These are phyloP conservation scores for Ophiocordyceps robertsii DNA, from an alignment of 2,329 filamentous ascomycete species.

Conservation along the genomic window DNA sequence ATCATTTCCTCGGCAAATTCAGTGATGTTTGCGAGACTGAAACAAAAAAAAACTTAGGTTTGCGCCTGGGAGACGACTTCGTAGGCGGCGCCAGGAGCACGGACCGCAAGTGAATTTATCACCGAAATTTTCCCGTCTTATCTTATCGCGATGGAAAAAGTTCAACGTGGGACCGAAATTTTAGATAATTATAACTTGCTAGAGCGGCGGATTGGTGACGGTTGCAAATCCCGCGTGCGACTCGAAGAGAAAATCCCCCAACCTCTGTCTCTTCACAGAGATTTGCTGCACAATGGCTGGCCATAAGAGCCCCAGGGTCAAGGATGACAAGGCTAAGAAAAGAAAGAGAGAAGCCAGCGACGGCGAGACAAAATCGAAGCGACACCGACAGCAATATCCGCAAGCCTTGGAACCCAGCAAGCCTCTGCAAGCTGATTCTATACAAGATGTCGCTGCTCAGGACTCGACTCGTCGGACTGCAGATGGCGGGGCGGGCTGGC, in stretches of 20 bases:
- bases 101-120: constrained; percentile 2
- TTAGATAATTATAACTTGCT: constrained; percentile 5
- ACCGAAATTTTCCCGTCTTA: constrained; percentile 21
- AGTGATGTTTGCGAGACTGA: background rate
- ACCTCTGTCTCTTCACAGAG: background rate
- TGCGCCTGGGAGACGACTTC: background rate
- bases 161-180: constrained; percentile 27
- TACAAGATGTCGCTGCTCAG: constrained; percentile 7
- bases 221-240: no score
- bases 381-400: constrained; percentile 19
- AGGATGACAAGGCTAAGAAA: constrained; percentile 28
- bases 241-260: background rate
- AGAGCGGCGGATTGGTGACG: background rate
- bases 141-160: constrained; percentile 27
- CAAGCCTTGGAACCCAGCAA: constrained; percentile 2
- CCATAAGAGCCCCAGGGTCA: constrained; percentile 15
- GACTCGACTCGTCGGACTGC: constrained; percentile 14
- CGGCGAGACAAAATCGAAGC: constrained; percentile 25
- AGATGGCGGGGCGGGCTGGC: constrained; percentile 33
- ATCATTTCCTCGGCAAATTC: constrained; percentile 56
- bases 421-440: constrained; percentile 2
- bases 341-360: constrained; percentile 32
- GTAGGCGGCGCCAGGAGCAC: background rate
- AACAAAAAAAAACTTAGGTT: background rate
- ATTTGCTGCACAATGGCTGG: constrained; percentile 20